phyloP scores from a whole-genome alignment of 1,284 basidiomycete species.

The Pseudozyma pruni region DNA sequence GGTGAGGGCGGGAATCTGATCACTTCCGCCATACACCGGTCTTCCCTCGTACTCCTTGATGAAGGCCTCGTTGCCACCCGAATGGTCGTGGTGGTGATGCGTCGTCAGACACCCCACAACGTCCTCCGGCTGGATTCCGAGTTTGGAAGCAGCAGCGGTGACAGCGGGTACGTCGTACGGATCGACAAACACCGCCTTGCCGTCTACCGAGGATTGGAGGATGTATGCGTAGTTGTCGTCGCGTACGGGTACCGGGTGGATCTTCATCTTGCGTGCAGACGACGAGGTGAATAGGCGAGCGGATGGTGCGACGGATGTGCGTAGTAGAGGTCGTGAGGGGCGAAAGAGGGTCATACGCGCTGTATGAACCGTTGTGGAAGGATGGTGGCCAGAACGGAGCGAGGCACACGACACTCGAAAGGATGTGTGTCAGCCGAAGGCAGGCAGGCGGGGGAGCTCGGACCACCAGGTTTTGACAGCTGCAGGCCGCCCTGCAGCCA shows the following conservation, averaged over 20 bases:
- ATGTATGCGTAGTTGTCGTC: slow-evolving; percentile 68
- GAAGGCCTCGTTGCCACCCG: slow-evolving; percentile 81
- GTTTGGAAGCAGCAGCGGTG: slow-evolving; percentile 74
- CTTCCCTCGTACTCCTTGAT: slow-evolving; percentile 73
- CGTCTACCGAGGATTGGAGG: slow-evolving; percentile 51
- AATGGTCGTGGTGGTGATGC: slow-evolving; percentile 76
- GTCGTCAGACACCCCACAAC: slow-evolving; percentile 65
- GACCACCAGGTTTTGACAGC: slow-evolving; percentile 3
- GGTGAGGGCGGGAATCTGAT: slow-evolving; percentile 77
- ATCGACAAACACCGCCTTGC: slow-evolving; percentile 71
- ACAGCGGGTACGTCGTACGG: slow-evolving; percentile 85
- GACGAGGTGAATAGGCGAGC: slow-evolving; percentile 1
- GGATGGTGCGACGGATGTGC: background rate
- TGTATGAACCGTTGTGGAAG: too few relatives aligned
- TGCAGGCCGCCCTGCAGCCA: slow-evolving; percentile 3
- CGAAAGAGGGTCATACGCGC: too few relatives aligned
- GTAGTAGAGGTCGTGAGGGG: background rate
- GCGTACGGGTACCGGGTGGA: slow-evolving; percentile 65
- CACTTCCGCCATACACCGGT: slow-evolving; percentile 86
- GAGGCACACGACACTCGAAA: slow-evolving; percentile 9
- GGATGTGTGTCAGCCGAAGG: background rate
- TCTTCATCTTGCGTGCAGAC: slow-evolving; percentile 51
- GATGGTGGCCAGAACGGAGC: too few relatives aligned
- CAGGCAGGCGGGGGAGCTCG: too few relatives aligned
- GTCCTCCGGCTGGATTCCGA: slow-evolving; percentile 70